Percentiles rank a stretch among this genome's conserved stretches.
These are phyloP conservation scores for Chlorella sp. DNA, from an alignment of 139 green algal species.

Conservation along the genomic window DNA sequence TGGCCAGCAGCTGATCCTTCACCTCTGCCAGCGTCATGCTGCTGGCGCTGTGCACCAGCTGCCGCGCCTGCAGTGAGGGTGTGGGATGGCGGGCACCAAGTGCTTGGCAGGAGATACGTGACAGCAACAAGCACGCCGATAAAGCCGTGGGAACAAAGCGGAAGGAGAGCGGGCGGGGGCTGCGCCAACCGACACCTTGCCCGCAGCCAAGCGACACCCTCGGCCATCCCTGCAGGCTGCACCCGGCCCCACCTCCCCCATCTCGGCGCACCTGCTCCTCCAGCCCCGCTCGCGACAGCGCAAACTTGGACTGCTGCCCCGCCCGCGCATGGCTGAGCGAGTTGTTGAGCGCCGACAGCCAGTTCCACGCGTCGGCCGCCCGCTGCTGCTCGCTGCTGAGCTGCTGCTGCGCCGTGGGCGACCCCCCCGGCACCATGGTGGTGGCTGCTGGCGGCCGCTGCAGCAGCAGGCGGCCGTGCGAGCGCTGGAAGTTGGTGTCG, in stretches of 20 bases:
- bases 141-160: too few relatives aligned
- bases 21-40: conserved; percentile 38
- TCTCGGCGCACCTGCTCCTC: conserved; percentile 33
- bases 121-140: too few relatives aligned
- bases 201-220: too few relatives aligned
- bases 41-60: conserved; percentile 42
- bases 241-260: too few relatives aligned
- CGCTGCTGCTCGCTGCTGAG: conserved; percentile 3
- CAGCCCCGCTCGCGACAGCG: conserved; percentile 17
- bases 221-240: too few relatives aligned
- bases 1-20: conserved; percentile 46
- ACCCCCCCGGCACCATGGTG: neutral
- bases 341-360: conserved; percentile 35
- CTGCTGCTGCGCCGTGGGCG: neutral
- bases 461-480: conserved; percentile 7
- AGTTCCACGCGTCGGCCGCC: conserved; percentile 26
- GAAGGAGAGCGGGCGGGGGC: too few relatives aligned
- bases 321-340: conserved; percentile 39
- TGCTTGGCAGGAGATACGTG: too few relatives aligned
- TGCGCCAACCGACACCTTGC: too few relatives aligned
- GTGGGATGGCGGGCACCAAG: too few relatives aligned
- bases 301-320: conserved; percentile 24
- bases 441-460: neutral
- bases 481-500: conserved; percentile 31
- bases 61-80: conserved; percentile 27